Evolutionary conservation across 257 asterid genomes (phyloP).

Genomic region (Gentiana macrophylla): DNA sequence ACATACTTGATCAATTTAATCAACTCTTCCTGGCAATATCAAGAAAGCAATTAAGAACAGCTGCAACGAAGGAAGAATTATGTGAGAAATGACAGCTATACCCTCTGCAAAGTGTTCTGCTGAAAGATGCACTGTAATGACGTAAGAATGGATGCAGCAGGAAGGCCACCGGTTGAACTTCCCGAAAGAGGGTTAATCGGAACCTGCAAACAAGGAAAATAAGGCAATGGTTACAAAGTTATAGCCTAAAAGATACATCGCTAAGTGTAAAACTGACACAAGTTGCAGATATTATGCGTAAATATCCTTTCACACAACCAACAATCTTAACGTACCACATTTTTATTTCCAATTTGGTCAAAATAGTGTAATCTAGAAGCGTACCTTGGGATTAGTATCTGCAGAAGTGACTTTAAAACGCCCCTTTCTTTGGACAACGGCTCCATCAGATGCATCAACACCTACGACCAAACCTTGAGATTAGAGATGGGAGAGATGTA

Average conservation of each 20-base stretch:
- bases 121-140: slow-evolving; percentile 67
- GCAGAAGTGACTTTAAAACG: slow-evolving; percentile 95
- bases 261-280: no score
- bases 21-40: slow-evolving; percentile 64
- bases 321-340: no score
- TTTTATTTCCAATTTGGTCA: no score
- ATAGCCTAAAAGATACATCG: slow-evolving; percentile 17
- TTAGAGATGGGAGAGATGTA: slow-evolving; percentile 3
- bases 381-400: slow-evolving; percentile 65
- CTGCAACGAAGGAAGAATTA: slow-evolving; percentile 4
- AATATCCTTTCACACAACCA: no score
- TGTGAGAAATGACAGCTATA: slow-evolving; percentile 21
- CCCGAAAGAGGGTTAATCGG: slow-evolving; percentile 36
- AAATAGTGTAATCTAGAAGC: background rate
- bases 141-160: slow-evolving; percentile 62
- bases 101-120: slow-evolving; percentile 76
- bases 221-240: slow-evolving; percentile 32
- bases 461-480: slow-evolving; percentile 29
- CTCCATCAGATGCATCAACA: slow-evolving; percentile 53
- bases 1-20: slow-evolving; percentile 62
- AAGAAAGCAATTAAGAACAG: slow-evolving; percentile 20
- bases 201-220: slow-evolving; percentile 35
- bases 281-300: no score
- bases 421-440: slow-evolving; percentile 82
- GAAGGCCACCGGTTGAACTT: slow-evolving; percentile 28